Conservation (phyloP, 2,329 filamentous ascomycete genomes). For the Xylariaceae sp. region DNA sequence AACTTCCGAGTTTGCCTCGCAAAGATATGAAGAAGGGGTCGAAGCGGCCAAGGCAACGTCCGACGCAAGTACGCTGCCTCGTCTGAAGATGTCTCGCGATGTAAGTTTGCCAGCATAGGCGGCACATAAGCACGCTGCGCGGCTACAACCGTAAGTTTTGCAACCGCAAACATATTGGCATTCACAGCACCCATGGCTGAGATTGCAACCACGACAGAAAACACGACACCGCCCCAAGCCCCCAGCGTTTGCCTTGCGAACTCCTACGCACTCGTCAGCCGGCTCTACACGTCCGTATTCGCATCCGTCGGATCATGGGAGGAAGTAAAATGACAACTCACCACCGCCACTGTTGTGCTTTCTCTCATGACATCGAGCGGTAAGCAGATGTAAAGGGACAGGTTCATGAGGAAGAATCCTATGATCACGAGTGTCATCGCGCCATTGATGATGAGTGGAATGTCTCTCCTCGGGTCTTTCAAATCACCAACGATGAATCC, state of each 20-base stretch:
- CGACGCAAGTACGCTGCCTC: conserved; percentile 26
- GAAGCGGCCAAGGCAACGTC: conserved; percentile 18
- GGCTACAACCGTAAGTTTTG: conserved; percentile 40
- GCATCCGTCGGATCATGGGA: conserved; percentile 3
- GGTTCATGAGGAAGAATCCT: conserved; percentile 42
- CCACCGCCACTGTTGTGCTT: conserved; percentile 41
- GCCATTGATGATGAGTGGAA: conserved; percentile 41
- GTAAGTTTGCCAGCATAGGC: conserved; percentile 25
- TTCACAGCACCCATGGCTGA: conserved; percentile 42
- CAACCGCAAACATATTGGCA: conserved; percentile 43
- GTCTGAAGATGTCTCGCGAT: conserved; percentile 27
- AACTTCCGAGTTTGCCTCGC: conserved; percentile 24
- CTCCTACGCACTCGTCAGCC: conserved; percentile 22
- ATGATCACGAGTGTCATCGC: conserved; percentile 41
- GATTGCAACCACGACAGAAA: conserved; percentile 39
- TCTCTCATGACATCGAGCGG: conserved; percentile 39
- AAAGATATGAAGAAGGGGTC: conserved; percentile 18
- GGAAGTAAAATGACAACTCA: conserved; percentile 28
- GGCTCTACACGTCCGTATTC: conserved; percentile 10
- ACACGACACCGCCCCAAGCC: conserved; percentile 36
- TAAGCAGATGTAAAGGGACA: conserved; percentile 41
- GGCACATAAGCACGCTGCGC: conserved; percentile 30
- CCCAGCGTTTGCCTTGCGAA: conserved; percentile 34
- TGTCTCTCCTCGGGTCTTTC: conserved; percentile 24
- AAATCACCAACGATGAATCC: conserved; percentile 31